A percentile compares a stretch with the other conserved stretches of the same genome.
Evolutionary conservation across 2,329 filamentous ascomycete species (phyloP).

Genomic region (Gyromitra esculenta): DNA sequence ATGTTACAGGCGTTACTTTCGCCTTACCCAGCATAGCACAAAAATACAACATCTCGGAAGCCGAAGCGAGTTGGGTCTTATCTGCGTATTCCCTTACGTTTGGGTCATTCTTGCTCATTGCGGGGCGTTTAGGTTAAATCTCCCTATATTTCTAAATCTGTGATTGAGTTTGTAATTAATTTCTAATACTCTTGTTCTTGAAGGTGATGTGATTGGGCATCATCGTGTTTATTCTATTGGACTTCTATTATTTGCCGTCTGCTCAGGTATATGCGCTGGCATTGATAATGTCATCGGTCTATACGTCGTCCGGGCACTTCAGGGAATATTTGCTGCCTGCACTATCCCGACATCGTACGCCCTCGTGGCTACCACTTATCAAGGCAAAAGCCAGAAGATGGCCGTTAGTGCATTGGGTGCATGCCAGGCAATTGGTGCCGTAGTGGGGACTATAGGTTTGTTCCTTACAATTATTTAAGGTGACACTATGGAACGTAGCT

Average conservation of each 20-base stretch:
- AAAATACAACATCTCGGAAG: conserved; percentile 37
- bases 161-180: background rate
- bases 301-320: conserved; percentile 38
- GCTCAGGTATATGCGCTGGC: conserved; percentile 40
- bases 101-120: conserved; percentile 36
- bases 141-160: background rate
- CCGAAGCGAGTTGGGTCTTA: conserved; percentile 43
- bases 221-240: conserved; percentile 37
- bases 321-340: conserved; percentile 37
- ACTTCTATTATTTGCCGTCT: conserved; percentile 25
- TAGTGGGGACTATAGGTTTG: conserved; percentile 35
- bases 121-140: conserved; percentile 34
- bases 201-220: conserved; percentile 38
- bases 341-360: conserved; percentile 43
- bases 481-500: background rate
- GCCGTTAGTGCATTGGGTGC: conserved; percentile 31
- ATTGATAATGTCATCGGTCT: conserved; percentile 36
- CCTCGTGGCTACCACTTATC: conserved; percentile 37
- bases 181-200: background rate
- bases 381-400: conserved; percentile 38
- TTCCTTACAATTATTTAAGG: background rate
- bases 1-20: conserved; percentile 44
- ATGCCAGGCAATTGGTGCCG: conserved; percentile 27
- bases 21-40: conserved; percentile 37
- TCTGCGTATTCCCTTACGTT: conserved; percentile 47